Evolutionary conservation across 768 basidiomycete species (phyloP), one percentile per base, ranked within the genome.

Genomic region (Pisolithus sp.): DNA sequence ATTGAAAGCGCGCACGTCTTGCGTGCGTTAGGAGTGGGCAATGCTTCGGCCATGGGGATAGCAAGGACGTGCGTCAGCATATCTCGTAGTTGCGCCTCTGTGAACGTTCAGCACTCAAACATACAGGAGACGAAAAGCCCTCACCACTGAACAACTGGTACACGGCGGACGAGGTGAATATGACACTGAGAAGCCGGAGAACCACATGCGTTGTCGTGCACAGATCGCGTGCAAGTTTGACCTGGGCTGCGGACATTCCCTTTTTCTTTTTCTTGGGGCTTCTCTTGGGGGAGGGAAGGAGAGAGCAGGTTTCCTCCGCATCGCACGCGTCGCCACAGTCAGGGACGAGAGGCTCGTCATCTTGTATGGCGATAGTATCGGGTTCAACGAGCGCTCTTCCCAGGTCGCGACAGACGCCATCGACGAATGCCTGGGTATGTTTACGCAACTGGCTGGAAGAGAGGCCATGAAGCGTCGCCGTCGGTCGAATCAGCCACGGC

Each of bases 1-100:
- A 91, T 86, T 2, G 84, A 77, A 23, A 92, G 68, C 2, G 86
- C 87, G 52, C 79, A 89, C 1, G 90, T 92, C 65, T 93, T 93
- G n/a, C 90, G 81, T 10, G 86, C 79, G 62, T 91, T 91, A 5
- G 86, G 86, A 5, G 89, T 90, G 3, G 89, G 90, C 0, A 93
- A 67, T 24, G 77, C 71, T 5, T 76, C 71, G 0, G 85, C 78
- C 20, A 89, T 71, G 2, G 89, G 89, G 53, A 93, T 89, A 7
- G 83, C 80, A 8, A 92, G 71, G 8, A 86, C 73, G 10, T 76
- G 75, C 2, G 80, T 78, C 31, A 92, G 64, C 51, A 93, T 78
- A 28, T 71, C 69, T 18, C 73, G 66, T 5, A 89, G 73, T 53
- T 89, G 79, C 23, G 62, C 66, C 49, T 83, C 88, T 89, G 59